Conservation (phyloP, 2,329 filamentous ascomycete genomes). For the Epichloe brachyelytri region DNA sequence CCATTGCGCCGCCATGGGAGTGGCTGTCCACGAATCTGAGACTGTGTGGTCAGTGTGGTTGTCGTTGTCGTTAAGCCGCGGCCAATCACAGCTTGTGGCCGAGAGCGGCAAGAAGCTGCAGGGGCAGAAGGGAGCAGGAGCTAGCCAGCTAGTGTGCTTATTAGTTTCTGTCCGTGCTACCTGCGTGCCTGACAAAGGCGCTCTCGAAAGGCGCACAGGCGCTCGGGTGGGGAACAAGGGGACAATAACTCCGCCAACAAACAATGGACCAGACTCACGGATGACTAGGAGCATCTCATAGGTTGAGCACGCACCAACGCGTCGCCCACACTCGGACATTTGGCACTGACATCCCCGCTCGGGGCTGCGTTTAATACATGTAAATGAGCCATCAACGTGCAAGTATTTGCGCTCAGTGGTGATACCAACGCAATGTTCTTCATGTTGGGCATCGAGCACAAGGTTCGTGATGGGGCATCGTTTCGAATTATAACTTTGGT, state of each 20-base stretch:
- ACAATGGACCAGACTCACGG: too few relatives aligned
- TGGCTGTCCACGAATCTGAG: constrained; percentile 3
- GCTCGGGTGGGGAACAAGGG: too few relatives aligned
- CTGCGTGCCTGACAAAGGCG: constrained; percentile 2
- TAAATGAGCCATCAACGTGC: too few relatives aligned
- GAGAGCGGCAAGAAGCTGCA: background rate
- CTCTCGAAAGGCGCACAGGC: background rate
- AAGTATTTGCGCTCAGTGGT: too few relatives aligned
- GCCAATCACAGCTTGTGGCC: constrained; percentile 6
- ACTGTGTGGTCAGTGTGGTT: background rate
- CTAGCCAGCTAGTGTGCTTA: too few relatives aligned
- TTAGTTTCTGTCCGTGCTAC: too few relatives aligned
- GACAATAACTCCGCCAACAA: background rate
- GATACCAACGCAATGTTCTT: too few relatives aligned
- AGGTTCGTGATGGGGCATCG: too few relatives aligned
- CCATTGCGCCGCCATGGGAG: background rate
- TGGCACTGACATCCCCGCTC: background rate
- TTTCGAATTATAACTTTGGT: background rate
- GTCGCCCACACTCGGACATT: background rate
- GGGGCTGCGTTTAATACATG: background rate
- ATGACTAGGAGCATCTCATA: too few relatives aligned
- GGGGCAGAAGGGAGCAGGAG: background rate
- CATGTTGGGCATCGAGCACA: too few relatives aligned
- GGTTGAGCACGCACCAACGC: background rate
- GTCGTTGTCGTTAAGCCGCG: background rate